Conservation (phyloP, 495 filamentous ascomycete species). For the Talaromyces wortmannii region DNA sequence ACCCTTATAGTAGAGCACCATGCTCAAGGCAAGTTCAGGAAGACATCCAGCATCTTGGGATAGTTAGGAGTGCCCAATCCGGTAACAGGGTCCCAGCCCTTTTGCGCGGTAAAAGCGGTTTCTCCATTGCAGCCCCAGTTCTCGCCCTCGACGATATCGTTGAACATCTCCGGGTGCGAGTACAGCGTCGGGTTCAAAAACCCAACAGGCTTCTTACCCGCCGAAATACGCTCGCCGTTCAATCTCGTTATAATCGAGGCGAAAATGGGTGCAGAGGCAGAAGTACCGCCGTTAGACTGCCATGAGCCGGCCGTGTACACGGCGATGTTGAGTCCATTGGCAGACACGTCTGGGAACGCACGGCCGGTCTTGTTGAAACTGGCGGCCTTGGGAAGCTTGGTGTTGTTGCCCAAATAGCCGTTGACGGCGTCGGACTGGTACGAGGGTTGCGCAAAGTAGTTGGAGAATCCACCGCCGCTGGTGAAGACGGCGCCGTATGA, state of each 20-base stretch:
- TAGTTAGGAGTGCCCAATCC: slow-evolving; percentile 49
- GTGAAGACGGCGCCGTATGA: slow-evolving; percentile 25
- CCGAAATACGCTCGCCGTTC: slow-evolving; percentile 55
- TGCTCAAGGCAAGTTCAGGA: slow-evolving; percentile 16
- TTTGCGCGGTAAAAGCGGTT: neutral
- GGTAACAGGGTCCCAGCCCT: slow-evolving; percentile 47
- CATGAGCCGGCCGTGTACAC: slow-evolving; percentile 42
- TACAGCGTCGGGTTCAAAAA: slow-evolving; percentile 76
- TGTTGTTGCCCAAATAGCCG: slow-evolving; percentile 44
- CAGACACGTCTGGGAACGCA: slow-evolving; percentile 69
- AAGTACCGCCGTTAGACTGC: slow-evolving; percentile 52
- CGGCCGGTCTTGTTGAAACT: slow-evolving; percentile 55
- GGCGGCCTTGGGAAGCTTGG: slow-evolving; percentile 20
- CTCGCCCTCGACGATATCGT: slow-evolving; percentile 54
- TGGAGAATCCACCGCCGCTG: slow-evolving; percentile 54
- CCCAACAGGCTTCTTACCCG: slow-evolving; percentile 49
- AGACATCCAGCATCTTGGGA: slow-evolving; percentile 34
- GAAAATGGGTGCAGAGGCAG: slow-evolving; percentile 54
- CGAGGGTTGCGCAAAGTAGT: slow-evolving; percentile 50
- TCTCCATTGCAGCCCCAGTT: slow-evolving; percentile 52
- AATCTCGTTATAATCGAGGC: slow-evolving; percentile 56
- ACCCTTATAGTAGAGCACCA: no score
- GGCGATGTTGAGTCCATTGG: slow-evolving; percentile 48
- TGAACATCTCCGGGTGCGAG: slow-evolving; percentile 41
- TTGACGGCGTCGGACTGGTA: slow-evolving; percentile 55